Base-by-base conservation (phyloP, 805 yeast species). In the Crinitomyces ghanaensis region DNA sequence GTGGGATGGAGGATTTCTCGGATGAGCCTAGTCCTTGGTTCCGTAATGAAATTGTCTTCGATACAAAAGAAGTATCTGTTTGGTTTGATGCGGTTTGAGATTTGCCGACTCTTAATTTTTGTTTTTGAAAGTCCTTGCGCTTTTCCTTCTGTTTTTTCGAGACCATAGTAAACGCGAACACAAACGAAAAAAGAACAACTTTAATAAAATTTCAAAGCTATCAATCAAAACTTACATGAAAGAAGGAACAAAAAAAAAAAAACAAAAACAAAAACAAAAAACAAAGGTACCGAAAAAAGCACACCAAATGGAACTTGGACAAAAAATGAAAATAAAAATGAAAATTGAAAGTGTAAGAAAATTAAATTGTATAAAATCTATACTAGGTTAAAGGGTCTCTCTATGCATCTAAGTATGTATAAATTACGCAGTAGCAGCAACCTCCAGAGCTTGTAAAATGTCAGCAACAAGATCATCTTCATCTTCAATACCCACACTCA, bases 101-200 rank as follows among this genome's bases (percentile, higher is more conserved):
- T 56, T 91, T 91, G 36, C 98, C 98, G 21, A 91, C 96, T 49
- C 70, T 78, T 33, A 91, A 68, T 62, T 83, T 88, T 38, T 74
- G 65, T 54, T 84, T 84, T 49, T 59, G 66, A 52, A 81, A 81
- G 49, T 81, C 93, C 57, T 77, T 78, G 50, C 65, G 66, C 60
- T 78, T 81, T 40, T 76, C 76, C 26, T 64, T 59, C 57, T 62
- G 68, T 60, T 73, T 78, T 54, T 63, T 68, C 46, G 54, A 38
- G 9, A 45, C 47, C 46, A 42, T 44, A n/a, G 33, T n/a, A 16
- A 30, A 6, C 16, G n/a, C n/a, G 28, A 19, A 4, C n/a, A 4
- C 12, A 13, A 18, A 9, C 24, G 28, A 27, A 31, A 12, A 14
- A 33, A 36, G 14, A 15, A 18, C 6, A 26, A 5, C 25, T n/a